A percentile compares a stretch with the other conserved stretches of the same genome.
Conservation (phyloP, 768 basidiomycete genomes). For the Mycena epipterygia region DNA sequence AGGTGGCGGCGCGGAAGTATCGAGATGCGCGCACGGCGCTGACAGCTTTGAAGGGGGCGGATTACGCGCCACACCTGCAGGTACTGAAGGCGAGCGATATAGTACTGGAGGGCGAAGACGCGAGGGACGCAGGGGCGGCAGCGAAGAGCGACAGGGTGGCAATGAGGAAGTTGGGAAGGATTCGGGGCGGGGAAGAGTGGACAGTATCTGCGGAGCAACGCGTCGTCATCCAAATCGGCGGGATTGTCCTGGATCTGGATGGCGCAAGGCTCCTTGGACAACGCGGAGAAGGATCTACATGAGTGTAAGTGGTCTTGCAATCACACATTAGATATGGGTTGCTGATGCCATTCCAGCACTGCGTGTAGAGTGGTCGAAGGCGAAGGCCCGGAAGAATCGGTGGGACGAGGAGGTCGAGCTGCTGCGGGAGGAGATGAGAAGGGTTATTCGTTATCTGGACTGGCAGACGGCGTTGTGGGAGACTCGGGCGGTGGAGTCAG, state of each 20-base stretch:
- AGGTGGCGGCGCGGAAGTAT: too few relatives aligned
- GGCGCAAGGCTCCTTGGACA: not conserved
- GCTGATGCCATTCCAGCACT: slow-evolving; percentile 10
- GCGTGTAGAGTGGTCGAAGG: slow-evolving; percentile 39
- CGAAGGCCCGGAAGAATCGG: slow-evolving; percentile 21
- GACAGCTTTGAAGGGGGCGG: not conserved
- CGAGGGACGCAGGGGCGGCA: not conserved
- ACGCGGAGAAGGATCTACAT: not conserved
- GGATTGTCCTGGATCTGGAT: slow-evolving; percentile 28
- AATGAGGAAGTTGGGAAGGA: not conserved
- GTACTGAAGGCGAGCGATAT: not conserved
- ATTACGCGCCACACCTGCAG: not conserved
- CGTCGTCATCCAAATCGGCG: not conserved
- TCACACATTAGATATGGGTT: not conserved
- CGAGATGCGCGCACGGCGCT: not conserved
- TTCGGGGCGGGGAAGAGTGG: not conserved
- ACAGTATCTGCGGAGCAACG: not conserved
- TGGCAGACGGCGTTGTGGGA: not conserved
- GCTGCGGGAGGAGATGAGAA: slow-evolving; percentile 38
- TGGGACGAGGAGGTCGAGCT: slow-evolving; percentile 41
- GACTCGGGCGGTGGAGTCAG: too few relatives aligned
- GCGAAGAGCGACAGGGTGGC: not conserved
- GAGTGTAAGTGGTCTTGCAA: not conserved
- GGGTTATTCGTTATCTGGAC: not conserved
- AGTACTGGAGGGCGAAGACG: not conserved